These are phyloP conservation scores for Actinomucor elegans DNA, from an alignment of 371 early-diverging fungal species.

Conservation along the genomic window DNA sequence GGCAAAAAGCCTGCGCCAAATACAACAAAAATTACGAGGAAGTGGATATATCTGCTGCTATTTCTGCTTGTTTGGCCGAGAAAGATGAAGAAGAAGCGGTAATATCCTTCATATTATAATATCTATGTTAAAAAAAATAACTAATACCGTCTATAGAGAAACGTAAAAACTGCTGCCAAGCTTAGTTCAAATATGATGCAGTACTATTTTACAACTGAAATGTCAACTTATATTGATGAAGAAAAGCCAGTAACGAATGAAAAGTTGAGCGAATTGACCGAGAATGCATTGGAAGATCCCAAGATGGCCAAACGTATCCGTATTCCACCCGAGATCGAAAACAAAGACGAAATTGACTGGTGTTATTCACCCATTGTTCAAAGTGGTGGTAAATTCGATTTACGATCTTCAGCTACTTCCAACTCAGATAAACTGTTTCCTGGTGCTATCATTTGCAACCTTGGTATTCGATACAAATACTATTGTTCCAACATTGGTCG, in stretches of 20 bases:
- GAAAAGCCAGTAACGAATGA: constrained; percentile 89
- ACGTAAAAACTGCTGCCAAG: constrained; percentile 72
- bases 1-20: constrained; percentile 63
- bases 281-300: constrained; percentile 69
- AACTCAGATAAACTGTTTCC: constrained; percentile 73
- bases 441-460: constrained; percentile 88
- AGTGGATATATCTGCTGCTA: constrained; percentile 73
- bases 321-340: constrained; percentile 62
- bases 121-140: background rate
- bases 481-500: constrained; percentile 95
- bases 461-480: constrained; percentile 90
- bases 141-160: constrained; percentile 45
- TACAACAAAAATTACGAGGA: constrained; percentile 54
- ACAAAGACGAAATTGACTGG: constrained; percentile 75
- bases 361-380: constrained; percentile 96
- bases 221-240: constrained; percentile 84
- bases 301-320: constrained; percentile 65
- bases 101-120: constrained; percentile 12
- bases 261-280: constrained; percentile 77
- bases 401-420: constrained; percentile 81
- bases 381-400: constrained; percentile 92
- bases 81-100: constrained; percentile 92
- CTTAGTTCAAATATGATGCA: constrained; percentile 79
- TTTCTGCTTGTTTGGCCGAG: constrained; percentile 76
- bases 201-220: constrained; percentile 82